Conservation (phyloP, 2,329 filamentous ascomycete species). For the Xylariaceae sp. region DNA sequence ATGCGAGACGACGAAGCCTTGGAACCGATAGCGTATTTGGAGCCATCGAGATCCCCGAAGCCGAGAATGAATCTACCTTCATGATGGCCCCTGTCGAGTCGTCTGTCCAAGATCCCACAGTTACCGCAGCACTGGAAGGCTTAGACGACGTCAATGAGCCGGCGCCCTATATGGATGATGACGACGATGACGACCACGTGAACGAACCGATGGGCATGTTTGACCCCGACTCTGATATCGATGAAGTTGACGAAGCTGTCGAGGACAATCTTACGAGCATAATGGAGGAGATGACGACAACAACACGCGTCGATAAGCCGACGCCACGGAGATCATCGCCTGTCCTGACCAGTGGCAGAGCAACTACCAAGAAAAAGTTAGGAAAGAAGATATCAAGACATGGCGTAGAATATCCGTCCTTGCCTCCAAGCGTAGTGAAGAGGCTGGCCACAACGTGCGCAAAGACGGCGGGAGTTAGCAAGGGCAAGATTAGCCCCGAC, state of each 20-base stretch:
- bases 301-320: not conserved
- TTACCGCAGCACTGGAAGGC: conserved; percentile 20
- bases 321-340: not conserved
- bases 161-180: conserved; percentile 22
- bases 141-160: conserved; percentile 20
- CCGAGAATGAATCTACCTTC: conserved; percentile 49
- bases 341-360: not conserved
- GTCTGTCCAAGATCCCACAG: conserved; percentile 27
- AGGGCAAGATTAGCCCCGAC: conserved; percentile 66
- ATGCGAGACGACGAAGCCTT: conserved; percentile 35
- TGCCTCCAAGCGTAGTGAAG: conserved; percentile 71
- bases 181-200: conserved; percentile 22
- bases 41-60: conserved; percentile 43
- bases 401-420: conserved; percentile 68
- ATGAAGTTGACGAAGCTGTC: conserved; percentile 19
- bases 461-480: conserved; percentile 57
- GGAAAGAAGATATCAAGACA: conserved; percentile 60
- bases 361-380: conserved; percentile 37
- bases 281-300: conserved; percentile 9
- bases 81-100: conserved; percentile 37
- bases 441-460: conserved; percentile 66
- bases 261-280: conserved; percentile 11
- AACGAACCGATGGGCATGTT: conserved; percentile 23
- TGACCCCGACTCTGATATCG: conserved; percentile 23
- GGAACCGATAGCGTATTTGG: conserved; percentile 48